Conservation (phyloP, 202 grass and related monocot species). For the Hordeum pubiflorum region DNA sequence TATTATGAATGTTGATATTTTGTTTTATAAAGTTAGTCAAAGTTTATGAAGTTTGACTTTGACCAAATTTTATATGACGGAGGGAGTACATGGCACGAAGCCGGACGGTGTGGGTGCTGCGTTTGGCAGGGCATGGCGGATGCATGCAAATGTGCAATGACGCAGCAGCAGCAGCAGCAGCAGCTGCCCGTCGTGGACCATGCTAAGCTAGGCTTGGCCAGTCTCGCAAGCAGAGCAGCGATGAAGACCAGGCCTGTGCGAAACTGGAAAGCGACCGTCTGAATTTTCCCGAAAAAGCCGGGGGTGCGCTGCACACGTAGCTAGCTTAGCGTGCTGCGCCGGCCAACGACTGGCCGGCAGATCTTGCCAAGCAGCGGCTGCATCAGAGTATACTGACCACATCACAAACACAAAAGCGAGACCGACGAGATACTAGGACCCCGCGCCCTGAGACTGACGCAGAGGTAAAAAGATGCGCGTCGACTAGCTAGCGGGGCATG, state of each 20-base stretch:
- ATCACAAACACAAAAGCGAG: neutral
- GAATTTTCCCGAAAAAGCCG: slow-evolving; percentile 18
- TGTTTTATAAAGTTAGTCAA: no score
- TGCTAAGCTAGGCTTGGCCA: neutral
- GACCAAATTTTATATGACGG: no score
- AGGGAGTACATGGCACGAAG: neutral
- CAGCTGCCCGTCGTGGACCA: neutral
- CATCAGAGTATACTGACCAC: neutral
- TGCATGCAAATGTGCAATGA: neutral
- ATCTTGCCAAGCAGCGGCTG: slow-evolving; percentile 3
- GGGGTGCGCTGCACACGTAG: neutral
- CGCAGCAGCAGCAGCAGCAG: neutral
- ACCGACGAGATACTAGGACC: no score
- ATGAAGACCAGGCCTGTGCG: neutral
- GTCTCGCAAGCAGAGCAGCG: neutral
- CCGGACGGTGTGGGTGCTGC: neutral
- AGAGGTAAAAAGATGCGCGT: no score
- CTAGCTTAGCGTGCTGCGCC: neutral
- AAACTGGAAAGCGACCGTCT: neutral
- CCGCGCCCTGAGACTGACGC: no score
- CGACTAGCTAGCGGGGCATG: no score
- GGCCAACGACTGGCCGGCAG: neutral
- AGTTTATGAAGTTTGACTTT: no score
- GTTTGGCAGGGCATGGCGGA: neutral
- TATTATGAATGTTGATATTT: no score